Percentiles rank a stretch among this genome's conserved stretches.
phyloP scores from a whole-genome alignment of 1,139 yeast species.

The Cylindricascospora bacillispora region DNA sequence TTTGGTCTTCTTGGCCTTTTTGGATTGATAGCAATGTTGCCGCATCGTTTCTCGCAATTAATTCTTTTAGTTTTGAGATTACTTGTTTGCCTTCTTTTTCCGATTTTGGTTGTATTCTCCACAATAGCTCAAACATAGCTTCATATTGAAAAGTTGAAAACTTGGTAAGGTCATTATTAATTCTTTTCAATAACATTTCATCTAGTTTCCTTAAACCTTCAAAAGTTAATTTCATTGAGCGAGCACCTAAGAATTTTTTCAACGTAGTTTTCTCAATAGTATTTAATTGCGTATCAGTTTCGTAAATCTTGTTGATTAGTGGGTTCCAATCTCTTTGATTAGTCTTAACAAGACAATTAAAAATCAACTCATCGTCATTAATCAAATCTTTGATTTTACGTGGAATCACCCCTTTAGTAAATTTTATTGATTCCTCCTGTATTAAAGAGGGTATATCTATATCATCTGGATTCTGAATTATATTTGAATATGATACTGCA shows the following conservation, averaged over 20 bases:
- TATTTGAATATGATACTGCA: no score
- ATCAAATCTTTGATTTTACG: neutral
- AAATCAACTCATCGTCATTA: neutral
- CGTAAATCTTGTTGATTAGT: constrained; percentile 35
- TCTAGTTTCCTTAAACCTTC: constrained; percentile 30
- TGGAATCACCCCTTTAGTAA: neutral
- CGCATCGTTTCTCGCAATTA: constrained; percentile 1
- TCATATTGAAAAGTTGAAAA: constrained; percentile 31
- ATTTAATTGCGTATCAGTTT: constrained; percentile 30
- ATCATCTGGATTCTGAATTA: no score
- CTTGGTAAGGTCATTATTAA: constrained; percentile 26
- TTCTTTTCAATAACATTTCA: constrained; percentile 22
- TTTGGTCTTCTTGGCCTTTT: neutral
- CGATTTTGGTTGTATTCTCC: neutral
- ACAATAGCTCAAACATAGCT: constrained; percentile 27
- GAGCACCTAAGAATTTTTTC: constrained; percentile 30
- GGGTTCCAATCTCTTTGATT: constrained; percentile 32
- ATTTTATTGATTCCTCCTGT: no score
- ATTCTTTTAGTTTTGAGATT: neutral
- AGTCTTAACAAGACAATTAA: neutral
- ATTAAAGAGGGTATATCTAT: no score
- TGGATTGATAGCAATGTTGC: neutral
- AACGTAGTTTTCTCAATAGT: constrained; percentile 31
- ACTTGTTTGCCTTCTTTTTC: neutral
- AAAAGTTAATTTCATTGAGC: constrained; percentile 31